These are phyloP conservation scores for Aspergillus oerlinghausenensis DNA, from an alignment of 2,329 filamentous ascomycete genomes.

Conservation along the genomic window DNA sequence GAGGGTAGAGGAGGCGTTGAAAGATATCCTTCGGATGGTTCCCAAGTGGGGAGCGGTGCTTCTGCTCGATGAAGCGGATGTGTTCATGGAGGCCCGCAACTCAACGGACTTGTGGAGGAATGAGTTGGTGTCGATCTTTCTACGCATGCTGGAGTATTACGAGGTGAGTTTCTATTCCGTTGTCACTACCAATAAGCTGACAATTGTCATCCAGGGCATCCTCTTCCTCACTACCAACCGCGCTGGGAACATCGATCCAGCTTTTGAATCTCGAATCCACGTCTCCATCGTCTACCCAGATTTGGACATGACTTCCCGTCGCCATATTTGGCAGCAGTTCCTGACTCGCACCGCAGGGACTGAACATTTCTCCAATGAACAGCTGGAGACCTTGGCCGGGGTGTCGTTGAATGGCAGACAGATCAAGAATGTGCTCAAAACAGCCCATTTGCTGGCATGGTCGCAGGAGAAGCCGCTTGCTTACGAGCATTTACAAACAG, in stretches of 20 bases:
- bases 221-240: slow-evolving; percentile 46
- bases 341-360: slow-evolving; percentile 22
- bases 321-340: slow-evolving; percentile 45
- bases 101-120: slow-evolving; percentile 42
- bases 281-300: slow-evolving; percentile 36
- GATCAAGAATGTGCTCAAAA: slow-evolving; percentile 45
- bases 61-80: slow-evolving; percentile 47
- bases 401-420: slow-evolving; percentile 31
- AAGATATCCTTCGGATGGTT: slow-evolving; percentile 45
- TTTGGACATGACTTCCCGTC: slow-evolving; percentile 31
- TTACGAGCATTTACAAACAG: slow-evolving; percentile 18
- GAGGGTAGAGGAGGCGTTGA: slow-evolving; percentile 42
- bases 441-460: slow-evolving; percentile 37
- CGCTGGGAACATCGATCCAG: slow-evolving; percentile 40
- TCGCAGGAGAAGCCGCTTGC: slow-evolving; percentile 13
- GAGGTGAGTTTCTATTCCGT: slow-evolving; percentile 11
- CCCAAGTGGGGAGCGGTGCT: slow-evolving; percentile 50
- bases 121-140: slow-evolving; percentile 40
- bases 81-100: slow-evolving; percentile 32
- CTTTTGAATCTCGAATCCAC: slow-evolving; percentile 46
- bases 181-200: slow-evolving; percentile 20
- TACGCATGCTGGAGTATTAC: slow-evolving; percentile 27
- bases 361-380: slow-evolving; percentile 11
- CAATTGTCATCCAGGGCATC: slow-evolving; percentile 39
- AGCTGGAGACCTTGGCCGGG: slow-evolving; percentile 21